Evolutionary conservation across 2,329 filamentous ascomycete species (phyloP).

Genomic region (Penicillium sp.): DNA sequence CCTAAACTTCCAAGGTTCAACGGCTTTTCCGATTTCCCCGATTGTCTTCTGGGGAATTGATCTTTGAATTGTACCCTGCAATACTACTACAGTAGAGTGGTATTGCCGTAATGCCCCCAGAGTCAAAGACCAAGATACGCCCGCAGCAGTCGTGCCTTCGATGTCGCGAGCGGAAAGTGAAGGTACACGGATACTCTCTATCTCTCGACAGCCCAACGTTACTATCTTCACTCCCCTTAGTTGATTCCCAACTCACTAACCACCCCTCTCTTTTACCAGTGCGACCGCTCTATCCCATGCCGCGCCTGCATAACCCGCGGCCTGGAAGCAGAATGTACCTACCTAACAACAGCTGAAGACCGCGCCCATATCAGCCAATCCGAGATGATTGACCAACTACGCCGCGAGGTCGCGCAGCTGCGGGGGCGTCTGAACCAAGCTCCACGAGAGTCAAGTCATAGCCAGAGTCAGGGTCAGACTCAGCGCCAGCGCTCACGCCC

Average conservation of each 20-base stretch:
- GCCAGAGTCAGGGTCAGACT: neutral
- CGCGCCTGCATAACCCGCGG: slow-evolving; percentile 22
- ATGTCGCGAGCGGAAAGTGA: slow-evolving; percentile 26
- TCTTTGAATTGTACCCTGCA: neutral
- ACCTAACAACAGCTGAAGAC: slow-evolving; percentile 41
- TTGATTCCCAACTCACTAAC: neutral
- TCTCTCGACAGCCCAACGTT: neutral
- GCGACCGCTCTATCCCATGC: slow-evolving; percentile 25
- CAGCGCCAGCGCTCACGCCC: neutral
- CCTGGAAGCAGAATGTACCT: slow-evolving; percentile 23
- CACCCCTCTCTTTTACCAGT: slow-evolving; percentile 10
- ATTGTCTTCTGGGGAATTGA: neutral
- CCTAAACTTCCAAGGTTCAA: neutral
- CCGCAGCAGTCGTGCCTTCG: slow-evolving; percentile 25
- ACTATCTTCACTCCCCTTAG: neutral
- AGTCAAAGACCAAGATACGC: slow-evolving; percentile 18
- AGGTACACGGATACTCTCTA: slow-evolving; percentile 11
- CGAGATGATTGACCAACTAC: slow-evolving; percentile 25
- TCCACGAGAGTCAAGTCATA: slow-evolving; percentile 1
- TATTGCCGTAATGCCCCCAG: slow-evolving; percentile 2
- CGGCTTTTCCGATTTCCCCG: neutral
- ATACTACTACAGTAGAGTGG: neutral
- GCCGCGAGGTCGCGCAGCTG: slow-evolving; percentile 21
- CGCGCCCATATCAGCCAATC: slow-evolving; percentile 57
- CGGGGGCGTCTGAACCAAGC: slow-evolving; percentile 12